Evolutionary conservation across 2,329 filamentous ascomycete species (phyloP).

Genomic region (Emergomyces orientalis): DNA sequence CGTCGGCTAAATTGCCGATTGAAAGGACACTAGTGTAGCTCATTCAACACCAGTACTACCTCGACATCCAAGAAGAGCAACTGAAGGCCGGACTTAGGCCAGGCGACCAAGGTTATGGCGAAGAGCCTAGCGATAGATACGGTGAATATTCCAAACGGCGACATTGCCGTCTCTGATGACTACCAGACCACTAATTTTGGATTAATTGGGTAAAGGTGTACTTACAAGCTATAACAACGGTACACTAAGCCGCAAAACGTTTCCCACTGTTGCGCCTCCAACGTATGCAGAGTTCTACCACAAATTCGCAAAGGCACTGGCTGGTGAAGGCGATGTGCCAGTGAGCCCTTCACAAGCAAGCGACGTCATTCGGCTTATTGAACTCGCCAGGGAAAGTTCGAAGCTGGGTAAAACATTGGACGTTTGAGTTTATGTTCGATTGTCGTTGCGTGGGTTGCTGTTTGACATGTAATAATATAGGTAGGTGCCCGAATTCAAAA

Average conservation of each 20-base stretch:
- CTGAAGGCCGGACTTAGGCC: slow-evolving; percentile 55
- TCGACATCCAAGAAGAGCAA: slow-evolving; percentile 70
- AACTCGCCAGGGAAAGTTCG: slow-evolving; percentile 47
- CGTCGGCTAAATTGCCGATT: not conserved
- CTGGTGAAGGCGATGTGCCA: slow-evolving; percentile 45
- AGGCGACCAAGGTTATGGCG: slow-evolving; percentile 54
- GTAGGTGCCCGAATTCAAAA: not conserved
- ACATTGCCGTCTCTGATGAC: not conserved
- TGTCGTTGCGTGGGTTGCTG: not conserved
- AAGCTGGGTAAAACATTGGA: slow-evolving; percentile 41
- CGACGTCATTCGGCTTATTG: slow-evolving; percentile 48
- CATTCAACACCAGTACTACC: slow-evolving; percentile 32
- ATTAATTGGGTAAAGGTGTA: slow-evolving; percentile 19
- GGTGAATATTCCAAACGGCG: slow-evolving; percentile 32
- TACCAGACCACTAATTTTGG: not conserved
- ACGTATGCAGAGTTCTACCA: slow-evolving; percentile 63
- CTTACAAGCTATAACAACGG: slow-evolving; percentile 50
- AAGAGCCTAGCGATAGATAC: slow-evolving; percentile 50
- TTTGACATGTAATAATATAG: not conserved
- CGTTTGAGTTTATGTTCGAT: slow-evolving; percentile 17
- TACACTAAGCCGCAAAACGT: slow-evolving; percentile 41
- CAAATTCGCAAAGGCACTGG: slow-evolving; percentile 44
- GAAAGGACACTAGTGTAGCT: not conserved
- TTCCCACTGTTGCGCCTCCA: slow-evolving; percentile 52
- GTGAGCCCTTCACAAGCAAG: slow-evolving; percentile 46